Percentiles rank a stretch among this genome's conserved stretches.
phyloP scores from a whole-genome alignment of 192 early-diverging fungal species.

The Coemansia sp. region DNA sequence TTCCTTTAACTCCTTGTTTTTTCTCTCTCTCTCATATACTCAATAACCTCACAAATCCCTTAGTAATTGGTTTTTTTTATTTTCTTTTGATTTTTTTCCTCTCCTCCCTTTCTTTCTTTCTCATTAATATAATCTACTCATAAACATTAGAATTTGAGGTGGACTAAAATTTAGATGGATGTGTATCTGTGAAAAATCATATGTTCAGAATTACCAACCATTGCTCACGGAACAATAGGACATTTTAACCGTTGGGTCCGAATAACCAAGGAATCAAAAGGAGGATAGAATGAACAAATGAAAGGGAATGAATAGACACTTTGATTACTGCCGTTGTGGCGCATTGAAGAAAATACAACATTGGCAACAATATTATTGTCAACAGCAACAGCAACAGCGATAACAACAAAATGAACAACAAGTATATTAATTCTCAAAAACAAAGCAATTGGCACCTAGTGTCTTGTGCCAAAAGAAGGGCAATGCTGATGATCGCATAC shows the following conservation, averaged over 20 bases:
- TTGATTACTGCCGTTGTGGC: too few relatives aligned
- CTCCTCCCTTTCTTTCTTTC: not conserved
- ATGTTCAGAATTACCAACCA: too few relatives aligned
- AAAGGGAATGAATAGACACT: too few relatives aligned
- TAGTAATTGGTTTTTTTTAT: constrained; percentile 12
- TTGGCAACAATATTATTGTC: not conserved
- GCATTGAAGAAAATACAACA: not conserved
- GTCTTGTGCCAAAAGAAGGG: not conserved
- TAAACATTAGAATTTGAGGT: too few relatives aligned
- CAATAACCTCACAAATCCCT: not conserved
- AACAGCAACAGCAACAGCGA: not conserved
- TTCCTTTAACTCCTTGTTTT: not conserved
- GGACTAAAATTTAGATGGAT: too few relatives aligned
- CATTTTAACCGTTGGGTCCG: too few relatives aligned
- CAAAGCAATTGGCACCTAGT: not conserved
- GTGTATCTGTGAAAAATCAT: too few relatives aligned
- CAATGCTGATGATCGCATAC: not conserved
- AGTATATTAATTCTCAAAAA: too few relatives aligned
- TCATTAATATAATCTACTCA: not conserved
- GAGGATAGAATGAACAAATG: too few relatives aligned
- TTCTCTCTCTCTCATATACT: not conserved
- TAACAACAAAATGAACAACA: not conserved
- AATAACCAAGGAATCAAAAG: too few relatives aligned
- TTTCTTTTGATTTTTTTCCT: constrained; percentile 5
- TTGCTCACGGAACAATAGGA: too few relatives aligned